phyloP scores from a whole-genome alignment of 2,329 filamentous ascomycete species.

The Aureobasidium musti region DNA sequence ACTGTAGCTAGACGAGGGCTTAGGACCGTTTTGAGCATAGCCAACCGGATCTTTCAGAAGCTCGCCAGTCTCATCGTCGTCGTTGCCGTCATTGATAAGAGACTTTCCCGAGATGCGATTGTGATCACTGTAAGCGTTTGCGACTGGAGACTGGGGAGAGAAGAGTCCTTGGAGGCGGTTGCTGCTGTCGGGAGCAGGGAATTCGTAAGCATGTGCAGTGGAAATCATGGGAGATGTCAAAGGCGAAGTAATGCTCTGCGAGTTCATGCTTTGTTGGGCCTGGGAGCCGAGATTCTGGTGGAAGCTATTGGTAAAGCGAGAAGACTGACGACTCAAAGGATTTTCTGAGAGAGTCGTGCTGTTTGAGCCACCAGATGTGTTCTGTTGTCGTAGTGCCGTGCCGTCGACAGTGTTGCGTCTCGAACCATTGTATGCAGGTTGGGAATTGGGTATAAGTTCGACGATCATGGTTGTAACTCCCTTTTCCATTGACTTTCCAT shows the following conservation, averaged over 20 bases:
- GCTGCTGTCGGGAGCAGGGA: slow-evolving; percentile 59
- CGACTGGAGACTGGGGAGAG: slow-evolving; percentile 72
- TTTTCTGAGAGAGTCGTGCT: slow-evolving; percentile 49
- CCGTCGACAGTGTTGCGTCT: slow-evolving; percentile 60
- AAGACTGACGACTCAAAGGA: slow-evolving; percentile 52
- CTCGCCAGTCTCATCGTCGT: slow-evolving; percentile 70
- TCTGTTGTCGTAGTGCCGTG: slow-evolving; percentile 46
- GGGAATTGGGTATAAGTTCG: slow-evolving; percentile 53
- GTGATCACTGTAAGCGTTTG: slow-evolving; percentile 66
- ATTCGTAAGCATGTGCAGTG: slow-evolving; percentile 56
- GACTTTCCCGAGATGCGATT: slow-evolving; percentile 66
- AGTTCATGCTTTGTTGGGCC: background rate
- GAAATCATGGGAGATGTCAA: slow-evolving; percentile 45
- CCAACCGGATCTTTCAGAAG: slow-evolving; percentile 72
- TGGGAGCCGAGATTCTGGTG: background rate
- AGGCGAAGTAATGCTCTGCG: slow-evolving; percentile 63
- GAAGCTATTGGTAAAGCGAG: slow-evolving; percentile 62
- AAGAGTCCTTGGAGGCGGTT: slow-evolving; percentile 65
- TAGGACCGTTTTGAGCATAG: slow-evolving; percentile 69
- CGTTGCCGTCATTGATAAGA: slow-evolving; percentile 68
- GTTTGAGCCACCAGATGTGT: slow-evolving; percentile 47
- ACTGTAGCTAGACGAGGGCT: slow-evolving; percentile 56
- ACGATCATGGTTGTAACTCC: slow-evolving; percentile 61
- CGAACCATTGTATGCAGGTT: slow-evolving; percentile 34
- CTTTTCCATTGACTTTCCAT: slow-evolving; percentile 63